Conservation (phyloP, 345 rosid genomes). For the Cardamine occulta region DNA sequence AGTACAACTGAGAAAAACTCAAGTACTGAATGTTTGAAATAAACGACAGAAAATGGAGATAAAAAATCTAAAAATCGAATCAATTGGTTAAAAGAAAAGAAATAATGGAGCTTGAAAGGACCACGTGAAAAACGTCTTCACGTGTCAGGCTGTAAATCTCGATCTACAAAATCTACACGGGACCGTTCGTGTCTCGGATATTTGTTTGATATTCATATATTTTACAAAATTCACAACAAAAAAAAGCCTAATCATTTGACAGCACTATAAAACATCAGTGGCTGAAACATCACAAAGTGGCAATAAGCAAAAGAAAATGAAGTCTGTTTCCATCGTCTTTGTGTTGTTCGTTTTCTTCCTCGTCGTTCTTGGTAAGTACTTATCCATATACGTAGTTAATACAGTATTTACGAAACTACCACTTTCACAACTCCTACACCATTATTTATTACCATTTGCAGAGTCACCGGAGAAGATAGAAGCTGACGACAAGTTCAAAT, state of each 20-base stretch:
- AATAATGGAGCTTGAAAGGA: not conserved
- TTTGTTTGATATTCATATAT: not conserved
- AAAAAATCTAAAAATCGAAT: not conserved
- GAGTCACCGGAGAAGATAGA: constrained; percentile 30
- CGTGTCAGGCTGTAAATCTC: not conserved
- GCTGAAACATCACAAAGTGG: not conserved
- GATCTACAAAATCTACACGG: constrained; percentile 3
- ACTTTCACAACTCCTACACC: not conserved
- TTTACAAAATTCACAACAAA: not conserved
- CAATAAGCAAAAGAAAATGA: constrained; percentile 28
- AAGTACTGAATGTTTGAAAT: no score
- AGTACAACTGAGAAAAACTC: no score
- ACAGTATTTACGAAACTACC: not conserved
- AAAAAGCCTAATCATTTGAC: not conserved
- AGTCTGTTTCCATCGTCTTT: constrained; percentile 24
- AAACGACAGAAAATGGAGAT: no score
- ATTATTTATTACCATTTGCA: not conserved
- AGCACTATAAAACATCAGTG: constrained; percentile 9
- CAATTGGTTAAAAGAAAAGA: not conserved
- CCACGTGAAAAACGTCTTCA: constrained; percentile 8
- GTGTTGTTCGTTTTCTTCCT: constrained; percentile 32
- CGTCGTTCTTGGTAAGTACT: constrained; percentile 35
- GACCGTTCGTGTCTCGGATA: not conserved
- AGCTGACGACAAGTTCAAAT: constrained; percentile 27
- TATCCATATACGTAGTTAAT: not conserved